Evolutionary conservation across 441 rosid species (phyloP).

Genomic region (Aquilaria agallochum): DNA sequence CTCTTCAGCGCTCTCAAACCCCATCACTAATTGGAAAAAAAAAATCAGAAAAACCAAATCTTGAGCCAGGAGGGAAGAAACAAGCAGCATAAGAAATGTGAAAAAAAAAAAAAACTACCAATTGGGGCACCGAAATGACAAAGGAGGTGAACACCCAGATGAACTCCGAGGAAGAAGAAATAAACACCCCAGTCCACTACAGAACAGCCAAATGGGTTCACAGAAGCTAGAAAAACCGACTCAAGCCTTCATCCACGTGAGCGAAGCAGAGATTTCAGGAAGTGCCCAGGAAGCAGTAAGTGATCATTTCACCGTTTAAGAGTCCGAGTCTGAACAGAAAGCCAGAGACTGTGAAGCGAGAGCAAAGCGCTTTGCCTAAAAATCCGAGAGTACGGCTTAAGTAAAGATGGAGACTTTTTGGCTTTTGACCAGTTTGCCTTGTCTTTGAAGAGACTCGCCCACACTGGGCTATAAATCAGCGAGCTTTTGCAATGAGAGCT

Average conservation of each 20-base stretch:
- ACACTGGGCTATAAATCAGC: constrained; percentile 24
- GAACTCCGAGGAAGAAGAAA: constrained; percentile 14
- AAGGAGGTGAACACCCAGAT: constrained; percentile 13
- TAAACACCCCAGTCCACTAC: constrained; percentile 6
- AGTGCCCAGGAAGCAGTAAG: constrained; percentile 21
- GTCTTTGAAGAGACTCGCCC: constrained; percentile 14
- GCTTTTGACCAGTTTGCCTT: constrained; percentile 32
- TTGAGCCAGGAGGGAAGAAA: neutral
- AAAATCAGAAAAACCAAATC: neutral
- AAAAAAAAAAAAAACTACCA: constrained; percentile 6
- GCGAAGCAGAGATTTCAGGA: constrained; percentile 29
- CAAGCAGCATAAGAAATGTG: neutral
- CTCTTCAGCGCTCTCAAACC: constrained; percentile 42
- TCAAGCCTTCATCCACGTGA: constrained; percentile 34
- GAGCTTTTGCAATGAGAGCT: constrained; percentile 27
- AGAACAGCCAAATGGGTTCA: constrained; percentile 16
- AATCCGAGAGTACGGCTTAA: constrained; percentile 13
- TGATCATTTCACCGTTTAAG: constrained; percentile 30
- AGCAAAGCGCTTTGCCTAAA: constrained; percentile 7
- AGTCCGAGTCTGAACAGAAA: constrained; percentile 27
- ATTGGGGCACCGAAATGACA: constrained; percentile 13
- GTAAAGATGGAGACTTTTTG: constrained; percentile 30
- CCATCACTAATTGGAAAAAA: constrained; percentile 29
- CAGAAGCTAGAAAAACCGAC: constrained; percentile 29
- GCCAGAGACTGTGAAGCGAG: neutral